These are phyloP conservation scores for Lyophyllum shimeji DNA, from an alignment of 768 basidiomycete species.

Conservation along the genomic window DNA sequence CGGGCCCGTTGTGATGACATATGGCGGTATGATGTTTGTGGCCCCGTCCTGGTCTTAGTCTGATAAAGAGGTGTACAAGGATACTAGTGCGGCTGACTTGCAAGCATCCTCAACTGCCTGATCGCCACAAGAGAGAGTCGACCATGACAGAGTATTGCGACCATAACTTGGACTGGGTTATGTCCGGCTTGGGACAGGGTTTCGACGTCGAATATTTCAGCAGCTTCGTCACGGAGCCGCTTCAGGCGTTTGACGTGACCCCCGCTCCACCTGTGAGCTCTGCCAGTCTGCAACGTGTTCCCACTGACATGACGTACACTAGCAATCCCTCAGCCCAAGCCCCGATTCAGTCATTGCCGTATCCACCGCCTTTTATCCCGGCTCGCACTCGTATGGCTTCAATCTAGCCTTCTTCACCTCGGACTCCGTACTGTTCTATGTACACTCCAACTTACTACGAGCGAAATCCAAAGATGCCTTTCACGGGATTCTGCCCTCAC, in stretches of 20 bases:
- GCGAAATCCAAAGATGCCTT: conserved; percentile 17
- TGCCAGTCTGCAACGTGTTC: too few relatives aligned
- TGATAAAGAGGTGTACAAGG: not conserved
- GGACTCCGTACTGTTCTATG: conserved; percentile 29
- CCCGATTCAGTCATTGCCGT: conserved; percentile 17
- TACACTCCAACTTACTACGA: conserved; percentile 18
- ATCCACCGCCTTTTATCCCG: conserved; percentile 28
- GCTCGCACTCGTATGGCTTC: conserved; percentile 18
- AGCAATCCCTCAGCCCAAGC: not conserved
- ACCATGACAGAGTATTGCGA: not conserved
- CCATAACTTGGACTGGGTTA: not conserved
- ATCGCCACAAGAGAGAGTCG: not conserved
- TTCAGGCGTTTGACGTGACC: not conserved
- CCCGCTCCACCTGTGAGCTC: not conserved
- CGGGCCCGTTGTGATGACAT: too few relatives aligned
- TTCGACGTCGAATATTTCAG: not conserved
- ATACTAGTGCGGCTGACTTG: too few relatives aligned
- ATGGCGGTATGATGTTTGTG: not conserved
- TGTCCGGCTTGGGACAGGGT: not conserved
- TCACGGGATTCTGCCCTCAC: conserved; percentile 13
- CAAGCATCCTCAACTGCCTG: too few relatives aligned
- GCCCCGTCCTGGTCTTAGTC: not conserved
- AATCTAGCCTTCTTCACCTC: conserved; percentile 26
- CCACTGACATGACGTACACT: not conserved
- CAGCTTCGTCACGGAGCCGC: not conserved